A percentile compares a stretch with the other conserved stretches of the same genome.
These are phyloP conservation scores for Flaveria ramosissima DNA, from an alignment of 129 eudicot genomes.

Conservation along the genomic window DNA sequence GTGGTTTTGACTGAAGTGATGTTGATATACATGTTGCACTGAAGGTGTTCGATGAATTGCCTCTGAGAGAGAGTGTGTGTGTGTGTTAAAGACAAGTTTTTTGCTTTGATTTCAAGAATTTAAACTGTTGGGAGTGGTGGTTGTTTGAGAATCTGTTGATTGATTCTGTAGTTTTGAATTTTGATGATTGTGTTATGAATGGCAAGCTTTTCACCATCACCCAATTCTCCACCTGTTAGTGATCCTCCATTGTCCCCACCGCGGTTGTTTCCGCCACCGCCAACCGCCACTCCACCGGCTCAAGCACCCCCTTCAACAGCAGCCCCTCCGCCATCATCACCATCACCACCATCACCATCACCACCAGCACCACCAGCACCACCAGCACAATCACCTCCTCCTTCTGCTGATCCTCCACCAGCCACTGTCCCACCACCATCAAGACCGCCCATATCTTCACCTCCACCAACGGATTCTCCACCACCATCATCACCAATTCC, in stretches of 20 bases:
- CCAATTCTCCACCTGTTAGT: constrained; percentile 34
- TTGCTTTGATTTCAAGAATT: background rate
- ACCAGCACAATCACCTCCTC: constrained; percentile 21
- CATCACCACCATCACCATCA: constrained; percentile 34
- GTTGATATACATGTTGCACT: constrained; percentile 15
- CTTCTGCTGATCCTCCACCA: constrained; percentile 32
- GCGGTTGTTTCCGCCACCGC: constrained; percentile 22
- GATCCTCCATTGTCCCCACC: constrained; percentile 16
- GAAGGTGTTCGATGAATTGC: constrained; percentile 32
- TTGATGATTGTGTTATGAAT: constrained; percentile 32
- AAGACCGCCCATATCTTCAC: constrained; percentile 37
- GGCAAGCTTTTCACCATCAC: constrained; percentile 42
- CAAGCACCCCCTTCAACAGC: constrained; percentile 30
- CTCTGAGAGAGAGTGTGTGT: constrained; percentile 30
- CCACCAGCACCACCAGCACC: constrained; percentile 27
- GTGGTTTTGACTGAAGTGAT: constrained; percentile 8
- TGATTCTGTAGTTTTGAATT: background rate
- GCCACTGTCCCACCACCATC: constrained; percentile 16
- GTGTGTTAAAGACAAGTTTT: background rate
- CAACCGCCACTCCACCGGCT: constrained; percentile 29
- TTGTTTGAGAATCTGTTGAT: constrained; percentile 13
- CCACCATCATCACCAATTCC: constrained; percentile 30
- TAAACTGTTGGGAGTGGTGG: background rate
- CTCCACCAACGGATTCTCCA: constrained; percentile 25
- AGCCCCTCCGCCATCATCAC: constrained; percentile 23